These are phyloP conservation scores for Sugiyamaella mastotermitis DNA, from an alignment of 805 yeast genomes.

Conservation along the genomic window DNA sequence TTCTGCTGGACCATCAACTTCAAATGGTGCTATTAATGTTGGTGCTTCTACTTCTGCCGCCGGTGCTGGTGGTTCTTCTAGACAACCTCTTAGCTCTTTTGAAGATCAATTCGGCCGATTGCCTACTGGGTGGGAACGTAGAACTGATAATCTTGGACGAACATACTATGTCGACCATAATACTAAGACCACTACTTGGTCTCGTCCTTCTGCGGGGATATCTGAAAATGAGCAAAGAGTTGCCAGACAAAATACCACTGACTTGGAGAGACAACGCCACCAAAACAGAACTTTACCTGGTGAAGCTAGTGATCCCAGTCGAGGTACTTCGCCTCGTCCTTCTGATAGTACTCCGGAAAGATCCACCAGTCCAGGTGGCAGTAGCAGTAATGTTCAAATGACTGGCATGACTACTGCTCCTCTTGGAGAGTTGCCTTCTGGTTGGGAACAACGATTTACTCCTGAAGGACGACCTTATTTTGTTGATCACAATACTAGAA, in stretches of 20 bases:
- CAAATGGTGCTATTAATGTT: conserved; percentile 4
- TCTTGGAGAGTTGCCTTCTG: conserved; percentile 93
- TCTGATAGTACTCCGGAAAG: conserved; percentile 12
- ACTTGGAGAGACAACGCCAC: conserved; percentile 85
- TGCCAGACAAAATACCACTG: conserved; percentile 54
- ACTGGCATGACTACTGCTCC: conserved; percentile 92
- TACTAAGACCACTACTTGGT: conserved; percentile 98
- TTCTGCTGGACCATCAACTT: conserved; percentile 11
- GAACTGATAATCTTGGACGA: conserved; percentile 96
- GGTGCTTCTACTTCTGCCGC: conserved; percentile 23
- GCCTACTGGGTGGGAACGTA: conserved; percentile 98
- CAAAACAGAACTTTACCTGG: conserved; percentile 87
- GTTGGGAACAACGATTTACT: conserved; percentile 98
- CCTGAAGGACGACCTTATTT: conserved; percentile 98
- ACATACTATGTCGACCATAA: conserved; percentile 98
- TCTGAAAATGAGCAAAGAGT: conserved; percentile 62
- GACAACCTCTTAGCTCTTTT: conserved; percentile 70
- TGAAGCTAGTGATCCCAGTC: conserved; percentile 52
- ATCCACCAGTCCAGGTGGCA: conserved; percentile 40
- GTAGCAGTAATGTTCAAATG: conserved; percentile 46
- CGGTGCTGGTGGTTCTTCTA: conserved; percentile 16
- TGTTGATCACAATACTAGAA: conserved; percentile 98
- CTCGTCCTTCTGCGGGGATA: conserved; percentile 79
- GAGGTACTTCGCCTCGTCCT: conserved; percentile 25
- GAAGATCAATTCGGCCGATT: conserved; percentile 95